Evolutionary conservation across 768 basidiomycete species (phyloP).

Genomic region (Neoboletus magnificus): DNA sequence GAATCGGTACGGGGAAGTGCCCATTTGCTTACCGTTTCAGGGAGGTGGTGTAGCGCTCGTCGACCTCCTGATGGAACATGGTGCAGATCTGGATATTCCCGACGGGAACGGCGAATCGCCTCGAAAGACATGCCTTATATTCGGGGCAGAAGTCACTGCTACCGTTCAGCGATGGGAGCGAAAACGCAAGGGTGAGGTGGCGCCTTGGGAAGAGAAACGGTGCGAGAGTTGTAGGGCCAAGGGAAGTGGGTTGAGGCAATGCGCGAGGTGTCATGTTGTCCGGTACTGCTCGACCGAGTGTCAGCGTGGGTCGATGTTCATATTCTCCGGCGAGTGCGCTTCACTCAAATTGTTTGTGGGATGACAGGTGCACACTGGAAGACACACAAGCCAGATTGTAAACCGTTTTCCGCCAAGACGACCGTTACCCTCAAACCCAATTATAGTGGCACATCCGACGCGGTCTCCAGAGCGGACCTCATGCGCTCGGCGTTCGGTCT

Average conservation of each 20-base stretch:
- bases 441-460: constrained; percentile 28
- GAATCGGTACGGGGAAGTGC: constrained; percentile 47
- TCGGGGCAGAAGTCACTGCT: constrained; percentile 45
- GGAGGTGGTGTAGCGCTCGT: constrained; percentile 33
- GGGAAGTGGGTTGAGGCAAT: constrained; percentile 38
- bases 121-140: constrained; percentile 27
- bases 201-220: constrained; percentile 39
- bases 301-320: constrained; percentile 41
- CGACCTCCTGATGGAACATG: constrained; percentile 48
- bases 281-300: constrained; percentile 55
- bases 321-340: not conserved
- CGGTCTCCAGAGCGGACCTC: constrained; percentile 30
- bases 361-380: constrained; percentile 45
- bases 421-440: constrained; percentile 47
- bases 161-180: constrained; percentile 45
- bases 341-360: not conserved
- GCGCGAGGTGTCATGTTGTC: constrained; percentile 42
- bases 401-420: constrained; percentile 40
- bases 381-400: constrained; percentile 45
- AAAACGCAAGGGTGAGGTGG: constrained; percentile 43
- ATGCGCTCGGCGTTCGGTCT: constrained; percentile 30
- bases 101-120: constrained; percentile 41
- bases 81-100: constrained; percentile 41
- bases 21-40: constrained; percentile 36
- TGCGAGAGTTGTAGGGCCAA: constrained; percentile 40